Evolutionary conservation across 2,329 filamentous ascomycete species (phyloP).

Genomic region (Aschersonia sp.): DNA sequence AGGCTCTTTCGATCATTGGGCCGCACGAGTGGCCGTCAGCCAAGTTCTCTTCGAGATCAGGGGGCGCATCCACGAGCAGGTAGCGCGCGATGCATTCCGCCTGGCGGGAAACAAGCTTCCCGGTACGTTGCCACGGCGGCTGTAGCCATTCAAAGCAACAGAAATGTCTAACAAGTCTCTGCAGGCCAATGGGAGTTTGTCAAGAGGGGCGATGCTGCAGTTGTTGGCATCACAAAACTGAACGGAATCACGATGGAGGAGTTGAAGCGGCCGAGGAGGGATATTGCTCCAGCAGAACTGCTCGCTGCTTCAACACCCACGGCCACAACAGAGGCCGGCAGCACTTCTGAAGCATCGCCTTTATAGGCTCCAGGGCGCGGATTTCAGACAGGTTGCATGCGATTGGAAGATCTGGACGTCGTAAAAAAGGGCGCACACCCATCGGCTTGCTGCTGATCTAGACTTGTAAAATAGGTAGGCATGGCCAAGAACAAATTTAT

Average conservation of each 20-base stretch:
- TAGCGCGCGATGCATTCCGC: conserved; percentile 84
- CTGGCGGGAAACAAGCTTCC: conserved; percentile 91
- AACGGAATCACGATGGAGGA: conserved; percentile 71
- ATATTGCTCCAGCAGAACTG: conserved; percentile 33
- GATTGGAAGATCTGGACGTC: too few relatives aligned
- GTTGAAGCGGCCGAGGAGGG: conserved; percentile 64
- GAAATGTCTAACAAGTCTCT: conserved; percentile 8
- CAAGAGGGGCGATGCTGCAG: conserved; percentile 74
- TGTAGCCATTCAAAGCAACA: neutral
- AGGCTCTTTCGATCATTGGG: conserved; percentile 94
- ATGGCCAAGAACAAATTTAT: too few relatives aligned
- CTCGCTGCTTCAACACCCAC: conserved; percentile 18
- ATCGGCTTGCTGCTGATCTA: too few relatives aligned
- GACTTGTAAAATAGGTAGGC: too few relatives aligned
- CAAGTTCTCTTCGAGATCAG: conserved; percentile 87
- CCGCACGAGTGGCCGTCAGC: conserved; percentile 75
- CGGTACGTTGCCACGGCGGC: conserved; percentile 41
- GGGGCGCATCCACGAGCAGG: conserved; percentile 85
- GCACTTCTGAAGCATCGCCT: conserved; percentile 17
- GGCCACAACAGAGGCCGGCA: conserved; percentile 17
- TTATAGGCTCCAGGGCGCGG: conserved; percentile 2
- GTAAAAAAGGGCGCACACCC: too few relatives aligned
- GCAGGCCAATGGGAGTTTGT: conserved; percentile 81
- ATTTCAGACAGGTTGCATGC: too few relatives aligned
- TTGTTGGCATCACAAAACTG: conserved; percentile 88